Base-by-base conservation (phyloP, 2,329 filamentous ascomycete species). In the Elsinoe arachidis region DNA sequence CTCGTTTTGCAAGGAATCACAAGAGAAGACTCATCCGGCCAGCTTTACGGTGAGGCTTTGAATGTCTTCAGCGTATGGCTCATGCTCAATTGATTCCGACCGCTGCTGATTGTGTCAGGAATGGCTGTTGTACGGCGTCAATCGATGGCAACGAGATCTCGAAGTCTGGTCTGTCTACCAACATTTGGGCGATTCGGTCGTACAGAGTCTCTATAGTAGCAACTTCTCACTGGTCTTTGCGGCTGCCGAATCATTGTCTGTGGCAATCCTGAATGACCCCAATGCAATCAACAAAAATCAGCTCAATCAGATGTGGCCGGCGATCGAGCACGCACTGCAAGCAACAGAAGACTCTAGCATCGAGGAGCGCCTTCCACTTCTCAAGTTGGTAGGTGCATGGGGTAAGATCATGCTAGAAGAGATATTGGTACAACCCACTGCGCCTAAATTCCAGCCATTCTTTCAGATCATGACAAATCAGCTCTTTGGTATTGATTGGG, bases 401-500 rank as follows among this genome's bases (percentile, higher is more conserved):
- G 43, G 39, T 6, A 47, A 44, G 41, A 19, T 17, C 12, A 56
- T 56, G 54, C 26, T 56, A 15, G 38, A 41, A 12, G 39, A 56
- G 10, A 56, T 56, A 2, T 15, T 38, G 23, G 11, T 23, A 38
- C 17, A 11, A 5, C 41, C 54, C n/a, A 39, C 37, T 38, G 15
- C 41, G n/a, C 39, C 39, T 2, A 11, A 26, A 2, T 56, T 56
- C 17, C 39, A 30, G 17, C 4, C 17, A 12, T 26, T 49, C 11
- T 37, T 49, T n/a, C 15, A 56, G 23, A 41, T 21, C 39, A 56
- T 56, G 10, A 56, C 54, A 12, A 43, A 41, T 14, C 33, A 38
- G 14, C 15, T 56, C 19, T 56, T 56, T 17, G 43, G 12, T 2
- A 23, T 56, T 21, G 54, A 56, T 19, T 56, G 54, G 54, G 41